phyloP scores from a whole-genome alignment of 2,329 filamentous ascomycete genomes.

The Epichloe baconii region DNA sequence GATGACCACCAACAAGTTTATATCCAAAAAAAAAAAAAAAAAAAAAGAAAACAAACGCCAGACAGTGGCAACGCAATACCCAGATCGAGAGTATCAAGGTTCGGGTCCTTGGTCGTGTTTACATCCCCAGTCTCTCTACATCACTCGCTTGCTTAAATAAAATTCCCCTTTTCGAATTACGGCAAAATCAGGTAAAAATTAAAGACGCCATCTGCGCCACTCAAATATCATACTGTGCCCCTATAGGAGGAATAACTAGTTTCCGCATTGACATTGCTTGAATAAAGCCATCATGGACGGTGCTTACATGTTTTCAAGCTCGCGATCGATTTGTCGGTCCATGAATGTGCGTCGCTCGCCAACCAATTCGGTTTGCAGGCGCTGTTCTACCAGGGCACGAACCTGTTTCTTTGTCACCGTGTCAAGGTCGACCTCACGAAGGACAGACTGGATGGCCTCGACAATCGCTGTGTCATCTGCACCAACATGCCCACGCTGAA shows the following conservation, averaged over 20 bases:
- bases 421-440: conserved; percentile 83
- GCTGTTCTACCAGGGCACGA: conserved; percentile 79
- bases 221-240: not conserved
- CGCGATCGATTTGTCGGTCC: conserved; percentile 83
- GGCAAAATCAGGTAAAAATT: too few relatives aligned
- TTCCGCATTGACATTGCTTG: not conserved
- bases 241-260: not conserved
- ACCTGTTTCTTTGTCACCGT: conserved; percentile 98
- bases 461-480: conserved; percentile 71
- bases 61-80: not conserved
- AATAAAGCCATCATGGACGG: not conserved
- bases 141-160: not conserved
- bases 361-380: conserved; percentile 75
- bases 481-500: conserved; percentile 45
- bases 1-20: not conserved
- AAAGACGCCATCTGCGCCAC: not conserved
- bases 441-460: conserved; percentile 69
- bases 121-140: not conserved
- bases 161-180: not conserved
- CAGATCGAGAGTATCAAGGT: not conserved
- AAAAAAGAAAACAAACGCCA: not conserved
- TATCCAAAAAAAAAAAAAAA: not conserved
- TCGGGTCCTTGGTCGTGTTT: not conserved
- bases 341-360: conserved; percentile 82
- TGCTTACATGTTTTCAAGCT: conserved; percentile 79